Evolutionary conservation across 176 grass and related monocot genomes (phyloP).

Genomic region (Guadua angustifolia): DNA sequence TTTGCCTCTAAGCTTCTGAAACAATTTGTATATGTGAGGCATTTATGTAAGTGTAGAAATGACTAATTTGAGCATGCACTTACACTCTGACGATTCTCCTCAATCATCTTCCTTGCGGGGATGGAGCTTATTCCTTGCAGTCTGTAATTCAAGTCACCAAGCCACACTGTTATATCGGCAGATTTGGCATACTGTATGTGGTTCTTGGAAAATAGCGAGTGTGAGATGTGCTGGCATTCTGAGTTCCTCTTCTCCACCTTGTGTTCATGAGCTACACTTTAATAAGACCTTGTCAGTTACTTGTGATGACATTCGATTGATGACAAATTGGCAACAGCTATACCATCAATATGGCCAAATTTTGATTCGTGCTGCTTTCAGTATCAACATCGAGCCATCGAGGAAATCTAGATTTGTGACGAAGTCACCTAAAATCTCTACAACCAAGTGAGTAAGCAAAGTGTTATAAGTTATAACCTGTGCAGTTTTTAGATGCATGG

Average conservation of each 20-base stretch:
- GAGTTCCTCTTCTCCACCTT: conserved; percentile 77
- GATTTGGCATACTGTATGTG: conserved; percentile 29
- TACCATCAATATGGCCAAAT: too few relatives aligned
- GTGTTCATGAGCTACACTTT: conserved; percentile 56
- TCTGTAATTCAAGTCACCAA: conserved; percentile 81
- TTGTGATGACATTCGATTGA: neutral
- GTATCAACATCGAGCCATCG: too few relatives aligned
- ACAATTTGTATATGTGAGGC: neutral
- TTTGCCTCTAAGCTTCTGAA: conserved; percentile 58
- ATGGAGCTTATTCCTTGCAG: conserved; percentile 58
- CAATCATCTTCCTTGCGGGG: conserved; percentile 57
- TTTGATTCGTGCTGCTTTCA: too few relatives aligned
- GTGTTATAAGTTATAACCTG: too few relatives aligned
- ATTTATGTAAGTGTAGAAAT: neutral
- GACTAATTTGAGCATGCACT: neutral
- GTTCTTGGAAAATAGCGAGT: conserved; percentile 56
- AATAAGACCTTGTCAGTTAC: neutral
- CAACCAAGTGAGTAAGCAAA: too few relatives aligned
- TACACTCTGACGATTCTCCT: conserved; percentile 61
- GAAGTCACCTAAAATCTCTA: too few relatives aligned
- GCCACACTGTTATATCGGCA: conserved; percentile 61
- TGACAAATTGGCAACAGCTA: neutral
- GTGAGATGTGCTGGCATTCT: conserved; percentile 61
- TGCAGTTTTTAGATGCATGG: too few relatives aligned
- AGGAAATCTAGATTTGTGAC: too few relatives aligned